Evolutionary conservation across 2,329 filamentous ascomycete genomes (phyloP).

Genomic region (Rhytidhysteron rufulum): DNA sequence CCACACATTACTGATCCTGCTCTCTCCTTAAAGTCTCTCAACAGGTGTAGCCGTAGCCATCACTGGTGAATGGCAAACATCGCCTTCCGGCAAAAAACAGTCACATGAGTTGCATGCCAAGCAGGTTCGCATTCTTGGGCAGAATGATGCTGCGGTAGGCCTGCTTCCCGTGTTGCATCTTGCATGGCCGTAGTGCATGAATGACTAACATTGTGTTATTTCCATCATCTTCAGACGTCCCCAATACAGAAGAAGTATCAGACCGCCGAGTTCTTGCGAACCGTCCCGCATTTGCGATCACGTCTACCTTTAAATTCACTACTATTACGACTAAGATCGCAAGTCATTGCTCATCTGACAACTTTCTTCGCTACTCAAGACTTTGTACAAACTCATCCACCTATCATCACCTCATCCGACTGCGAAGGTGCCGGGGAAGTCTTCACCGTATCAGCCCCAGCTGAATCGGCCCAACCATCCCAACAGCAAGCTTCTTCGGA

Average conservation of each 20-base stretch:
- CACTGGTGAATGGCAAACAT: constrained; percentile 71
- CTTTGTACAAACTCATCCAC: constrained; percentile 83
- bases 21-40: constrained; percentile 52
- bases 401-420: constrained; percentile 92
- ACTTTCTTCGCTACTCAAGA: constrained; percentile 68
- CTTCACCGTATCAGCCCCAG: constrained; percentile 59
- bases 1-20: background rate
- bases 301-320: constrained; percentile 78
- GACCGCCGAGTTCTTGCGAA: constrained; percentile 80
- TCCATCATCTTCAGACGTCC: constrained; percentile 59
- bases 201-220: constrained; percentile 16
- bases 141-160: constrained; percentile 74
- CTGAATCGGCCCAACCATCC: constrained; percentile 17
- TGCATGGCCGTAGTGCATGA: background rate
- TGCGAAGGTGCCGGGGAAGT: constrained; percentile 96
- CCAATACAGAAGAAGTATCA: constrained; percentile 98
- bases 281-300: constrained; percentile 79
- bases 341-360: constrained; percentile 68
- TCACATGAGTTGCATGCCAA: constrained; percentile 76
- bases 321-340: constrained; percentile 77
- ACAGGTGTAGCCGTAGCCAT: constrained; percentile 78
- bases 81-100: constrained; percentile 63
- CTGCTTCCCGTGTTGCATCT: constrained; percentile 2
- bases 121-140: constrained; percentile 66
- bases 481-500: constrained; percentile 23